Conservation (phyloP, 1,139 yeast species). For the Entelexis paramagnoliae region DNA sequence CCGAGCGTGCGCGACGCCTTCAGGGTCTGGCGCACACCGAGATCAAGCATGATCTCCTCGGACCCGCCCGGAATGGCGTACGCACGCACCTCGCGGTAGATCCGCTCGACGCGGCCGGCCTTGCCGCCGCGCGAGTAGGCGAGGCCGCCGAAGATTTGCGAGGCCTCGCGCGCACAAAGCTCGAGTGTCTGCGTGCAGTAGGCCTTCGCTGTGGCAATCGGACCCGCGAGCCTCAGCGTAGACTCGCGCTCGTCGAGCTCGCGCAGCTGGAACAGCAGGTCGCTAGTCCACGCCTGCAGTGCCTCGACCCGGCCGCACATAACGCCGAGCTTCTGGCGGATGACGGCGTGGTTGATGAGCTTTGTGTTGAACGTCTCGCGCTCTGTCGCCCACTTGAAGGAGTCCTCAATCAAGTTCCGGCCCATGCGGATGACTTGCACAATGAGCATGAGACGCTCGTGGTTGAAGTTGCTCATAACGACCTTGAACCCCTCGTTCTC, state of each 20-base stretch:
- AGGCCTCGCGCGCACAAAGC: conserved; percentile 38
- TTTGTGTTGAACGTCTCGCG: conserved; percentile 38
- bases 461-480: conserved; percentile 39
- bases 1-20: conserved; percentile 33
- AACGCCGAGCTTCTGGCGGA: conserved; percentile 37
- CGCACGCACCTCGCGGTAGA: conserved; percentile 38
- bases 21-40: conserved; percentile 35
- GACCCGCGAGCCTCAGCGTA: conserved; percentile 36
- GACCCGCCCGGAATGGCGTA: conserved; percentile 41
- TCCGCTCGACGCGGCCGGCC: conserved; percentile 37
- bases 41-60: conserved; percentile 39
- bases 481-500: conserved; percentile 39
- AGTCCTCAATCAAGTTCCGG: conserved; percentile 35
- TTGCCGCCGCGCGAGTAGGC: conserved; percentile 38
- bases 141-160: conserved; percentile 39
- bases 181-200: conserved; percentile 36
- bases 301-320: conserved; percentile 37
- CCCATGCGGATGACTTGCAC: conserved; percentile 35
- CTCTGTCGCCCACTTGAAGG: conserved; percentile 35
- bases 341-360: conserved; percentile 37
- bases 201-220: conserved; percentile 39
- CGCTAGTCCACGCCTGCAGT: conserved; percentile 34
- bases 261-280: conserved; percentile 31
- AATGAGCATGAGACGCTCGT: conserved; percentile 37
- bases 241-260: conserved; percentile 32